Percentiles rank a stretch among this genome's conserved stretches.
phyloP scores from a whole-genome alignment of 331 rosid genomes.

The Malus hybrid region DNA sequence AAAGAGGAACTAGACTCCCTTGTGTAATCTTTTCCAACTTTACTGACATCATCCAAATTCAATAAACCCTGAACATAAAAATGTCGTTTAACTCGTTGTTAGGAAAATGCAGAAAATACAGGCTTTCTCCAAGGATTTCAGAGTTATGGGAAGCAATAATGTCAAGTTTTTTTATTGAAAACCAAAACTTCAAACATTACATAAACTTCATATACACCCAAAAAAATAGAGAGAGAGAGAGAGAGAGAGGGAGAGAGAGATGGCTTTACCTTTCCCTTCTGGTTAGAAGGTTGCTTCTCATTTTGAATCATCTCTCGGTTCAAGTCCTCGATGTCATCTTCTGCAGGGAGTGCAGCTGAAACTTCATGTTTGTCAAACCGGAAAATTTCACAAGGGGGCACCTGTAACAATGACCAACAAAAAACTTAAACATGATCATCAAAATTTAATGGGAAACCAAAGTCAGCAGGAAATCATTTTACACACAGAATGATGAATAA shows the following conservation, averaged over 20 bases:
- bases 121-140: background rate
- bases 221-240: background rate
- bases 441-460: background rate
- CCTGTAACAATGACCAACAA: slow-evolving; percentile 38
- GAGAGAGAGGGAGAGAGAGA: slow-evolving; percentile 1
- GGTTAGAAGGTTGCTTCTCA: slow-evolving; percentile 29
- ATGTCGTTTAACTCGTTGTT: slow-evolving; percentile 2
- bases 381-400: slow-evolving; percentile 65
- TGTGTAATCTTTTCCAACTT: slow-evolving; percentile 26
- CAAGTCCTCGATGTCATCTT: slow-evolving; percentile 44
- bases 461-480: slow-evolving; percentile 16
- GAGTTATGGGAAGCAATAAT: background rate
- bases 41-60: slow-evolving; percentile 21
- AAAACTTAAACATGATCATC: background rate
- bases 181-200: background rate
- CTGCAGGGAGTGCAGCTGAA: slow-evolving; percentile 41
- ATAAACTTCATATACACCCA: background rate
- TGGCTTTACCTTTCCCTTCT: slow-evolving; percentile 46
- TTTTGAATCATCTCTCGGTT: slow-evolving; percentile 37
- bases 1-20: slow-evolving; percentile 54
- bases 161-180: background rate
- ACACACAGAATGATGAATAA: background rate
- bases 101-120: background rate
- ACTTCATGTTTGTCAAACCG: slow-evolving; percentile 62
- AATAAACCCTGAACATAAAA: slow-evolving; percentile 40